Evolutionary conservation across 352 stramenopile species (phyloP), one percentile per base, ranked within the genome.

Genomic region (Globisporangium cylindrosporum): DNA sequence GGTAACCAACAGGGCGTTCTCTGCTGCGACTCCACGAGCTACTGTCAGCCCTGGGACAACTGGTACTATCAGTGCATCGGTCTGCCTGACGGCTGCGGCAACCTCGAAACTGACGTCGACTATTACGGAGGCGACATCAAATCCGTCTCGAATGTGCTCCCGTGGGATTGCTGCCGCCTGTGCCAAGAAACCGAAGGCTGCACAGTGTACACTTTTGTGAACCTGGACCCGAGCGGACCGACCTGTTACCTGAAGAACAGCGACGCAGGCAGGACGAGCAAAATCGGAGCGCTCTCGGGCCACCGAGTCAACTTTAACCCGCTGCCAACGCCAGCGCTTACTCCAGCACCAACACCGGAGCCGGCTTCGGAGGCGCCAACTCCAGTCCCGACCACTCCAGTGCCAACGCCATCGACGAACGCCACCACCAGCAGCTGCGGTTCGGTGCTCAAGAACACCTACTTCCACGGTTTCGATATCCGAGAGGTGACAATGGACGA

Each of bases 201-300:
- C 51, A 27, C 9, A 0, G 59, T 58, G 6, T 79, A 74, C 55
- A 79, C 73, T 12, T 79, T 69, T 9, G 59, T 77, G 18, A 78
- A 78, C 22, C 18, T 53, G 4, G 63, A 70, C 8, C 29, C 51
- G 2, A 55, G 46, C 0, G 58, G 55, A n/a, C 58, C 66, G 18
- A 55, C 69, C 24, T 80, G 74, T 56, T 76, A 80, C 66, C 57
- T 80, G 57, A 81, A 81, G 64, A 60, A 27, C 27, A 60, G 55
- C 14, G 25, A 36, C 20, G 55, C 55, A 15, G 27, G 12, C 20
- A 60, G 36, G 14, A 32, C 22, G 27, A 36, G n/a, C 55, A 60
- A 60, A 27, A 25, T 46, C 14, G 55, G 55, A 60, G 55, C 55
- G 4, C 55, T 60, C 27, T 60, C 55, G 14, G 55, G 55, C 6